Conservation (phyloP, 331 rosid genomes). For the Cydonia oblonga region DNA sequence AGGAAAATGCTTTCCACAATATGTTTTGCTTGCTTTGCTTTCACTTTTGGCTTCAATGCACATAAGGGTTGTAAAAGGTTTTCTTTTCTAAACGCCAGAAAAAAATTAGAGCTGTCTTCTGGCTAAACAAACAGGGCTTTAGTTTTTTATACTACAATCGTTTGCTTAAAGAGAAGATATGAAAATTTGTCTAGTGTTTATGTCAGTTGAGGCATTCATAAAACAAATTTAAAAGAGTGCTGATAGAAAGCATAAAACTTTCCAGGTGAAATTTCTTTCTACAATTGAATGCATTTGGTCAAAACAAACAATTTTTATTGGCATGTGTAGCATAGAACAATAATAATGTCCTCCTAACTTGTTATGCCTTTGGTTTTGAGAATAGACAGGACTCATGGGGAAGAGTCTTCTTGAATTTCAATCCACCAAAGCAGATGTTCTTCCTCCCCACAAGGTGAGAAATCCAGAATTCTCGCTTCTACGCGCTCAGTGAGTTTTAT, state of each 20-base stretch:
- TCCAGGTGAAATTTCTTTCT: background rate
- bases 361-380: slow-evolving; percentile 14
- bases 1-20: background rate
- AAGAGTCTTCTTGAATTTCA: slow-evolving; percentile 81
- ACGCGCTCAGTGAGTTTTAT: background rate
- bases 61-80: background rate
- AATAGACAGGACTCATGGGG: slow-evolving; percentile 90
- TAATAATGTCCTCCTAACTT: slow-evolving; percentile 8
- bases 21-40: background rate
- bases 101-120: background rate
- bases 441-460: slow-evolving; percentile 93
- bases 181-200: background rate
- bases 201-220: background rate
- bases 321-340: slow-evolving; percentile 7
- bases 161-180: background rate
- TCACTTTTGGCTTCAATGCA: background rate
- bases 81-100: background rate
- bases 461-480: background rate
- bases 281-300: background rate
- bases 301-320: background rate
- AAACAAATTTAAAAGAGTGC: background rate
- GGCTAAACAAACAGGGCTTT: background rate
- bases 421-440: slow-evolving; percentile 87
- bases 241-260: no score
- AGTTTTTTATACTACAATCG: background rate